A percentile compares a stretch with the other conserved stretches of the same genome.
Conservation (phyloP, 352 stramenopile species). For the Phytophthora citrophthora region DNA sequence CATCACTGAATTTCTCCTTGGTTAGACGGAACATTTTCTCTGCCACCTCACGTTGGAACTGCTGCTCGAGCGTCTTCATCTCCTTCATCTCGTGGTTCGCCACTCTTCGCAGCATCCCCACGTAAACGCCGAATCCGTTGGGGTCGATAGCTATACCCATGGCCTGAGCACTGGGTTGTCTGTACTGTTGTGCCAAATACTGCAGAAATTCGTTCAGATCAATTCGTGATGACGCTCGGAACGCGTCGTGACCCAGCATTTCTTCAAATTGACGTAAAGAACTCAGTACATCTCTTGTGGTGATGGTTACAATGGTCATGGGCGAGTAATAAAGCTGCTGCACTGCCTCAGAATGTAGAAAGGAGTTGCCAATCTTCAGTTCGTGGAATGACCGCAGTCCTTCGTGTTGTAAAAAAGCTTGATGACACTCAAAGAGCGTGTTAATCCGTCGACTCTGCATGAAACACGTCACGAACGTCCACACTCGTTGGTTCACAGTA, state of each 20-base stretch:
- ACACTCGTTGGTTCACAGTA: slow-evolving; percentile 74
- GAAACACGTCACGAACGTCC: slow-evolving; percentile 84
- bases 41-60: slow-evolving; percentile 82
- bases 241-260: slow-evolving; percentile 70
- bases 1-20: slow-evolving; percentile 85
- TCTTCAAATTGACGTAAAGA: slow-evolving; percentile 73
- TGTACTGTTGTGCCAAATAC: slow-evolving; percentile 74
- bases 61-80: slow-evolving; percentile 77
- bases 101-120: slow-evolving; percentile 78
- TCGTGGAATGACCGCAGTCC: slow-evolving; percentile 66
- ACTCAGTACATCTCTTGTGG: slow-evolving; percentile 72
- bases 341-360: slow-evolving; percentile 80
- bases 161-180: slow-evolving; percentile 58
- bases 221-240: slow-evolving; percentile 59
- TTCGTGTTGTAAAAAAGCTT: slow-evolving; percentile 72
- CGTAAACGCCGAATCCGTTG: slow-evolving; percentile 74
- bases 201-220: slow-evolving; percentile 76
- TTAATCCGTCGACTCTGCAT: slow-evolving; percentile 74
- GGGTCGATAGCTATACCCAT: slow-evolving; percentile 76
- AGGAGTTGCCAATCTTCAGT: slow-evolving; percentile 82
- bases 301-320: slow-evolving; percentile 52
- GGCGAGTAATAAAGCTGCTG: slow-evolving; percentile 68
- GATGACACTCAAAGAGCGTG: slow-evolving; percentile 78
- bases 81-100: slow-evolving; percentile 82
- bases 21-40: slow-evolving; percentile 84